Percentiles rank a stretch among this genome's conserved stretches.
phyloP scores from a whole-genome alignment of 78 protist genomes.

The Guillardia theta region DNA sequence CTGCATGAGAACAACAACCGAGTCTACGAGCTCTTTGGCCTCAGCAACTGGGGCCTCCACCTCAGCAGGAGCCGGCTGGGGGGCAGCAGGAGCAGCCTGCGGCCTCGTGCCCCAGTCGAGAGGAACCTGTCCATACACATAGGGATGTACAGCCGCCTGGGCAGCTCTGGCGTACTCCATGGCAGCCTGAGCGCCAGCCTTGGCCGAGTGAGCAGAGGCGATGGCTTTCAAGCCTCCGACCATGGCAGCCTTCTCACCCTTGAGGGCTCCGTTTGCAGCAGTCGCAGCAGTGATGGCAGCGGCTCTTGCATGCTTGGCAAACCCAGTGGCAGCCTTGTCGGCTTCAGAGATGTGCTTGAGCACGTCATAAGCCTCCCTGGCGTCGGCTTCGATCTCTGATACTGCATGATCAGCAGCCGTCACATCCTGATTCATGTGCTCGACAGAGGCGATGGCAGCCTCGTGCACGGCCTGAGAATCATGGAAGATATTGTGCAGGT shows the following conservation, averaged over 20 bases:
- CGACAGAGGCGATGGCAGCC: neutral
- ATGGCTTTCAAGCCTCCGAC: neutral
- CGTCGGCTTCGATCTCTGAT: neutral
- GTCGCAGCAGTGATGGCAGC: conserved; percentile 15
- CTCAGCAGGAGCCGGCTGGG: neutral
- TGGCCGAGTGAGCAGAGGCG: conserved; percentile 20
- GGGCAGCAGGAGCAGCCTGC: neutral
- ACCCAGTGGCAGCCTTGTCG: conserved; percentile 18
- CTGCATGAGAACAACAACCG: conserved; percentile 19
- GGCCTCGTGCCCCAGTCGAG: neutral
- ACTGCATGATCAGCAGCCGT: neutral
- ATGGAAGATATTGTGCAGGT: conserved; percentile 35
- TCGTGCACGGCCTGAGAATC: neutral
- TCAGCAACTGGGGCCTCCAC: neutral
- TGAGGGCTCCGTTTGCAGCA: neutral
- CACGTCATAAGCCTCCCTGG: conserved; percentile 8
- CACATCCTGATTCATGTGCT: conserved; percentile 20
- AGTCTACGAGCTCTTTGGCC: conserved; percentile 10
- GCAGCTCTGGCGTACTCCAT: conserved; percentile 10
- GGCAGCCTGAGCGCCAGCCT: conserved; percentile 32
- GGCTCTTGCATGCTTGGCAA: neutral
- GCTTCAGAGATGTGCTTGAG: neutral
- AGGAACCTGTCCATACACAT: neutral
- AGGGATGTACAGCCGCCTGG: neutral
- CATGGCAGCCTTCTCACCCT: conserved; percentile 21